phyloP scores from a whole-genome alignment of 2,329 filamentous ascomycete genomes.

The Bertia moriformis region DNA sequence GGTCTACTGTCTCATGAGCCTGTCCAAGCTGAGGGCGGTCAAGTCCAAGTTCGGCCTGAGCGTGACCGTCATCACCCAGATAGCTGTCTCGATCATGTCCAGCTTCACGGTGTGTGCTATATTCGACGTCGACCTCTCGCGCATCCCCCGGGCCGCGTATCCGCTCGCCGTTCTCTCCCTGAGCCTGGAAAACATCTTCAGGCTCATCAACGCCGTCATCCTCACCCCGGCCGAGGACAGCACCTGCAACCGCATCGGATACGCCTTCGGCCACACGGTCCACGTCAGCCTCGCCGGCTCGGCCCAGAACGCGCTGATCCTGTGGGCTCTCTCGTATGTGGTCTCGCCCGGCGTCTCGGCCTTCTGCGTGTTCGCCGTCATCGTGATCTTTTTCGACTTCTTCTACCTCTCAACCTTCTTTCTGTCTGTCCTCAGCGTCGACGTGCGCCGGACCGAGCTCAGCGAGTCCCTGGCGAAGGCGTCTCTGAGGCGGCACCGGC shows the following conservation, averaged over 20 bases:
- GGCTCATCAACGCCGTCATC: slow-evolving; percentile 65
- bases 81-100: slow-evolving; percentile 58
- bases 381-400: slow-evolving; percentile 64
- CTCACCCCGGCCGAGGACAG: slow-evolving; percentile 54
- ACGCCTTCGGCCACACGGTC: slow-evolving; percentile 60
- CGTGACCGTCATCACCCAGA: slow-evolving; percentile 55
- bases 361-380: slow-evolving; percentile 63
- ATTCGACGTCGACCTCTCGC: slow-evolving; percentile 60
- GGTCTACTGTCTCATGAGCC: slow-evolving; percentile 49
- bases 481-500: slow-evolving; percentile 21
- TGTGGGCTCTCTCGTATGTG: slow-evolving; percentile 49
- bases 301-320: slow-evolving; percentile 51
- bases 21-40: slow-evolving; percentile 58
- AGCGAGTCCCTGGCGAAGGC: slow-evolving; percentile 54
- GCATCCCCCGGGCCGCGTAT: slow-evolving; percentile 60
- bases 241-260: slow-evolving; percentile 54
- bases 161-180: slow-evolving; percentile 64
- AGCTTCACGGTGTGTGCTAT: slow-evolving; percentile 70
- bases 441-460: slow-evolving; percentile 63
- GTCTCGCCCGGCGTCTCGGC: slow-evolving; percentile 59
- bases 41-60: slow-evolving; percentile 64
- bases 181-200: slow-evolving; percentile 66
- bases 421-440: slow-evolving; percentile 63
- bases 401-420: slow-evolving; percentile 72
- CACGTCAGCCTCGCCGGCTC: slow-evolving; percentile 56